Evolutionary conservation across 2,329 filamentous ascomycete species (phyloP).

Genomic region (Seiridium cupressi): DNA sequence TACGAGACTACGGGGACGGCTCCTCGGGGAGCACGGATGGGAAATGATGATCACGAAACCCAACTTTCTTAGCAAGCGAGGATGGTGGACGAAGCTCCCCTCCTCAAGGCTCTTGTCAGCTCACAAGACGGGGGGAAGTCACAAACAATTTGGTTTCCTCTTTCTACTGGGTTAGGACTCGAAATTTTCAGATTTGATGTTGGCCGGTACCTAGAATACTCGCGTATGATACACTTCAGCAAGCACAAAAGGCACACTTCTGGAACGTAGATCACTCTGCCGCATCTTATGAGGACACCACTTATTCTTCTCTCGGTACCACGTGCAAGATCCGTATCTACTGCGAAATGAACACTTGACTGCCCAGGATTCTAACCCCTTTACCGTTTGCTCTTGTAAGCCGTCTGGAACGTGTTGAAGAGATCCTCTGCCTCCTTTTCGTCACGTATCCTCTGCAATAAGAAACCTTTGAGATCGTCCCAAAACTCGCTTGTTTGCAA

Average conservation of each 20-base stretch:
- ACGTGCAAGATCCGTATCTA: background rate
- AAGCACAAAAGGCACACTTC: constrained; percentile 21
- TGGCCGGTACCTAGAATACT: constrained; percentile 18
- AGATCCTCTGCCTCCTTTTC: constrained; percentile 63
- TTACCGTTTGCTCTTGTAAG: constrained; percentile 57
- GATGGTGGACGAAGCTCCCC: constrained; percentile 12
- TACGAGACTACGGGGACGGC: background rate
- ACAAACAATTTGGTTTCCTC: constrained; percentile 22
- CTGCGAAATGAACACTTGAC: too few relatives aligned
- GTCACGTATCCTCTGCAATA: constrained; percentile 77
- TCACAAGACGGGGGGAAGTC: background rate
- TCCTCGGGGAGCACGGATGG: background rate
- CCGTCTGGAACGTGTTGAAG: constrained; percentile 65
- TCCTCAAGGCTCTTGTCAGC: background rate
- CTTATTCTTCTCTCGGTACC: constrained; percentile 6
- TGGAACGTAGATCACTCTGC: constrained; percentile 26
- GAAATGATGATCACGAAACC: constrained; percentile 11
- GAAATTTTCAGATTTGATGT: constrained; percentile 30
- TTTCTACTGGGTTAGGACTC: constrained; percentile 26
- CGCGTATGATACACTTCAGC: constrained; percentile 24
- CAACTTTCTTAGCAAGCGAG: background rate
- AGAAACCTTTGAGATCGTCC: constrained; percentile 77
- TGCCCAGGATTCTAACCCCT: constrained; percentile 13
- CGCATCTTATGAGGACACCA: constrained; percentile 14
- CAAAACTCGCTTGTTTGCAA: constrained; percentile 77